Conservation (phyloP, 768 basidiomycete genomes). For the Russula emetica region DNA sequence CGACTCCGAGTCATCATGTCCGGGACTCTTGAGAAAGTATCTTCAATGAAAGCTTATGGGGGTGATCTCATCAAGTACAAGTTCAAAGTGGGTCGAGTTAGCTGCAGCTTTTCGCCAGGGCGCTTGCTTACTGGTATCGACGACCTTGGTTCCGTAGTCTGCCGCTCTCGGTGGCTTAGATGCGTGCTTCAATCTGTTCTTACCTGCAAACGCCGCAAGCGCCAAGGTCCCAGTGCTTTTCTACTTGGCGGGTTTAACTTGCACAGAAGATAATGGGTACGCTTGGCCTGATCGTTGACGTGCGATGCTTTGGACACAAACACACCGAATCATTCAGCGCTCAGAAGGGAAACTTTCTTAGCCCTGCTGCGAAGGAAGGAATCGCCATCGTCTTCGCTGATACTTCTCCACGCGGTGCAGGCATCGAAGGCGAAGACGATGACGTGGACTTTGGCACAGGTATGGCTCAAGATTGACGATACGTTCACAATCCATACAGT, state of each 20-base stretch:
- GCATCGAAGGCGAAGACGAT: conserved; percentile 71
- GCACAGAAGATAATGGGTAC: conserved; percentile 91
- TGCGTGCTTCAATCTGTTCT: conserved; percentile 84
- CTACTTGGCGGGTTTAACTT: conserved; percentile 86
- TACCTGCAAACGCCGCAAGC: conserved; percentile 57
- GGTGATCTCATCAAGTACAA: conserved; percentile 85
- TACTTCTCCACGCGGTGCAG: conserved; percentile 91
- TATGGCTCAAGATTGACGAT: conserved; percentile 22
- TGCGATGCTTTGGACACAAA: background rate
- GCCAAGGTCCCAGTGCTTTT: conserved; percentile 64
- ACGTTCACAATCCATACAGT: background rate
- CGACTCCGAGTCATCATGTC: conserved; percentile 14
- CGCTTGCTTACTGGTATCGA: conserved; percentile 16
- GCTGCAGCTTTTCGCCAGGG: conserved; percentile 22
- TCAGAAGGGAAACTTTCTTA: conserved; percentile 90
- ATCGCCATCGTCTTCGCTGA: conserved; percentile 94
- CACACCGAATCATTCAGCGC: conserved; percentile 45
- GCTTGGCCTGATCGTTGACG: conserved; percentile 26
- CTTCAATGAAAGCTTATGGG: conserved; percentile 73
- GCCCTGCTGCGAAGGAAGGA: conserved; percentile 77
- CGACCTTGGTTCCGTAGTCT: conserved; percentile 46
- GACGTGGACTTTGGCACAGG: conserved; percentile 93
- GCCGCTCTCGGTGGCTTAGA: conserved; percentile 60
- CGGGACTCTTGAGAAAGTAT: conserved; percentile 57
- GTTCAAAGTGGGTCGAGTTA: conserved; percentile 56